Percentiles rank a stretch among this genome's conserved stretches.
Conservation (phyloP, 2,329 filamentous ascomycete species). For the Sarocladium oryzae region DNA sequence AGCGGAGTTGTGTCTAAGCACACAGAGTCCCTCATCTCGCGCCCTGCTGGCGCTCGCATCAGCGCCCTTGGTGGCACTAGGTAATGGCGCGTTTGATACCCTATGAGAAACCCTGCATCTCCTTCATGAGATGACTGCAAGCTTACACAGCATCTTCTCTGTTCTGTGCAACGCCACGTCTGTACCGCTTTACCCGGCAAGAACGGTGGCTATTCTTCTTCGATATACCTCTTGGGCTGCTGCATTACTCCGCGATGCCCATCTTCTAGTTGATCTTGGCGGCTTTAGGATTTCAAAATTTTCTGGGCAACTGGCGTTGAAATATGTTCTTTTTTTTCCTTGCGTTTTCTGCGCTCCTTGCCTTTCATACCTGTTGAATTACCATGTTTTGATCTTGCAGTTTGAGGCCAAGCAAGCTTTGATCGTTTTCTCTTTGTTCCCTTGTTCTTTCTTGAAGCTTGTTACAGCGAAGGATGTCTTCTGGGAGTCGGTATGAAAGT, state of each 20-base stretch:
- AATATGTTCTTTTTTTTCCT: background rate
- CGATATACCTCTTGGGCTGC: conserved; percentile 5
- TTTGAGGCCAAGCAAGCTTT: background rate
- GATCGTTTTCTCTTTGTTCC: background rate
- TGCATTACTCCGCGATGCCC: background rate
- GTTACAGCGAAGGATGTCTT: background rate
- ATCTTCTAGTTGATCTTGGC: conserved; percentile 1
- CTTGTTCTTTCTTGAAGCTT: background rate
- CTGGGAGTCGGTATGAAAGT: background rate
- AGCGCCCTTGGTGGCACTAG: conserved; percentile 53
- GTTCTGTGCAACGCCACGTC: background rate
- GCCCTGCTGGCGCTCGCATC: conserved; percentile 57
- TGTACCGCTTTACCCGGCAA: background rate
- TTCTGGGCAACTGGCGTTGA: conserved; percentile 2
- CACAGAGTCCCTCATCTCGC: conserved; percentile 48
- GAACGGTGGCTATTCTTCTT: background rate
- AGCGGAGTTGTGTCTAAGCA: conserved; percentile 49
- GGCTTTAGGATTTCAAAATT: conserved; percentile 1
- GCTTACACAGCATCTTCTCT: conserved; percentile 1
- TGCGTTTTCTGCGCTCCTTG: background rate
- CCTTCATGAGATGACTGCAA: background rate
- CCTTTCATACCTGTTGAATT: background rate
- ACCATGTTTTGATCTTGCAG: background rate
- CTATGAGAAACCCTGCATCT: background rate
- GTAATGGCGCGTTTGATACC: conserved; percentile 16